These are phyloP conservation scores for Penicillium corylophilum DNA, from an alignment of 2,329 filamentous ascomycete genomes.

Conservation along the genomic window DNA sequence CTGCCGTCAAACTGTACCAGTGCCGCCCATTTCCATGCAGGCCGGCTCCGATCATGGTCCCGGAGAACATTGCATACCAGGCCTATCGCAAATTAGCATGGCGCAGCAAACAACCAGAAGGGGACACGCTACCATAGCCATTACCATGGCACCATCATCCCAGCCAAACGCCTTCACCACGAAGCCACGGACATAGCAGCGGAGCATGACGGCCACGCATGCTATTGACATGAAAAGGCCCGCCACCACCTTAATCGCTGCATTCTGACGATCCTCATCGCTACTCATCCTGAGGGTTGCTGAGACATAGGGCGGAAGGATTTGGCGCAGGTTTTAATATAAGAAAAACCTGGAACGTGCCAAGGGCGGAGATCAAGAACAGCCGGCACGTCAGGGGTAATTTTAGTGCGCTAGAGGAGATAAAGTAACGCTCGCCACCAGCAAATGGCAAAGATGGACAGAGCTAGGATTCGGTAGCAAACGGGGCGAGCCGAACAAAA, in stretches of 20 bases:
- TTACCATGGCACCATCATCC: constrained; percentile 34
- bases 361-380: background rate
- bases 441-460: background rate
- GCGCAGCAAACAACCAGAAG: background rate
- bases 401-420: background rate
- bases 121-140: constrained; percentile 23
- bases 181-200: constrained; percentile 33
- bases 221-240: constrained; percentile 31
- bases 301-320: background rate
- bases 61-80: constrained; percentile 31
- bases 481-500: too few species aligned
- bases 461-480: too few species aligned
- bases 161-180: constrained; percentile 34
- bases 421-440: background rate
- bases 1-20: constrained; percentile 11
- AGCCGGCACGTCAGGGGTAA: background rate
- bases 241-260: constrained; percentile 26
- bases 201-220: constrained; percentile 27
- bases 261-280: constrained; percentile 22
- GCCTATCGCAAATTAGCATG: constrained; percentile 2
- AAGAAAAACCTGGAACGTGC: background rate
- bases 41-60: constrained; percentile 31
- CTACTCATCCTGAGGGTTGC: constrained; percentile 7
- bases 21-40: constrained; percentile 30
- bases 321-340: background rate